Percentiles rank a stretch among this genome's conserved stretches.
Conservation (phyloP, 2,329 filamentous ascomycete species). For the Ceratocystis harringtonii region DNA sequence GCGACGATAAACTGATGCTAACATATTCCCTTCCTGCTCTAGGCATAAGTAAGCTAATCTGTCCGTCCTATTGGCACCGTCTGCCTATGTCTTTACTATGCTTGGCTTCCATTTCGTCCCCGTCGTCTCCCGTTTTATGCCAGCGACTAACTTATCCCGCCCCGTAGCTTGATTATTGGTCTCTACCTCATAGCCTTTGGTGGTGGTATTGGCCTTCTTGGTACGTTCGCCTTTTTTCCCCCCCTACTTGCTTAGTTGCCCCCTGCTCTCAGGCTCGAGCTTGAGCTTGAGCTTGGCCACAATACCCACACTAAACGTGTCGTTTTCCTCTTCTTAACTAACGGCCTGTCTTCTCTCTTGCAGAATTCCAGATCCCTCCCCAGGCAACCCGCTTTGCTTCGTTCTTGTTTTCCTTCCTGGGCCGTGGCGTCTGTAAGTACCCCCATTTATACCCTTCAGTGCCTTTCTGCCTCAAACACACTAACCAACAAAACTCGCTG, state of each 20-base stretch:
- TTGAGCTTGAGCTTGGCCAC: neutral
- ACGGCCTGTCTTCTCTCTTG: neutral
- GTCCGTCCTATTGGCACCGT: neutral
- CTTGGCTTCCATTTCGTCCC: neutral
- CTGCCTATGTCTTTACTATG: too few species aligned
- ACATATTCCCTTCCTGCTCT: neutral
- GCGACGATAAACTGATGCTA: neutral
- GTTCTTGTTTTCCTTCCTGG: constrained; percentile 95
- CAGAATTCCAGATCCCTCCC: constrained; percentile 87
- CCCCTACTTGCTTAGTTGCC: neutral
- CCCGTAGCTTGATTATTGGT: constrained; percentile 43
- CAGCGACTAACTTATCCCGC: neutral
- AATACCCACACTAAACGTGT: neutral
- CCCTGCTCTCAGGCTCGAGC: neutral
- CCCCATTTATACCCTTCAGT: neutral
- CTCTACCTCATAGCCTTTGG: constrained; percentile 86
- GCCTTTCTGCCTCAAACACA: neutral
- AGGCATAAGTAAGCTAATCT: constrained; percentile 13
- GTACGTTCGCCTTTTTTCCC: constrained; percentile 28
- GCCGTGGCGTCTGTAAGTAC: constrained; percentile 78
- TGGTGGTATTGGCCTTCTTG: constrained; percentile 54
- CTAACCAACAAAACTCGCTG: constrained; percentile 11
- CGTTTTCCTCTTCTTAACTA: neutral
- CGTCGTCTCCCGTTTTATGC: neutral
- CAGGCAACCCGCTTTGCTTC: constrained; percentile 87